Base-by-base conservation (phyloP, 2,329 filamentous ascomycete species). In the Aureobasidium melanogenum region DNA sequence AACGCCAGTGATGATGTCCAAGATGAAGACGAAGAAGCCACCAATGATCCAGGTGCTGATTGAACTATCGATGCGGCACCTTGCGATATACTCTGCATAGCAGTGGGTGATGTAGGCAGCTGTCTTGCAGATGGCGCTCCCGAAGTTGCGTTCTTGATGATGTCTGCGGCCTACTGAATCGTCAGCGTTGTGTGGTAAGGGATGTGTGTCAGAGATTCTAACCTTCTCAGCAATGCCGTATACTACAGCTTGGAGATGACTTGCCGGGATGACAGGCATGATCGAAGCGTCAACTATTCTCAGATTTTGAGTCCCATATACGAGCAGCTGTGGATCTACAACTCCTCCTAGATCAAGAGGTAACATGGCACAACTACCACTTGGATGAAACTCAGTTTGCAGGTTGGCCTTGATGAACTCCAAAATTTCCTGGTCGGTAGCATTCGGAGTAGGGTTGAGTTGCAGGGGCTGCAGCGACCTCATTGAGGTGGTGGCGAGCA, bases 311-410 rank as follows among this genome's bases (percentile, higher is more conserved):
- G 74, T 75, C 4, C 78, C 78, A 62, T 78, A 77, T 0, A 80
- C 78, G 48, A 69, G 66, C 5, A 79, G 67, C 19, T 71, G 66
- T 8, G 75, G 64, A 60, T 79, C 75, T 0, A 82, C 80, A 14
- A 82, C 80, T 2, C 80, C 80, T 0, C 79, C 80, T 2, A 78
- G 71, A 30, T 75, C 74, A 26, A 69, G 67, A 2, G 78, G 78
- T 58, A 78, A 70, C 80, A 82, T 82, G 8, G 77, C 75, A 47
- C 76, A 75, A n/a, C 78, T 82, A 14, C 82, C 79, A 2, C 74
- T 70, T 0, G 78, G 75, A 67, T 84, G 81, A 65, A 78, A 82
- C 52, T 76, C 77, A 0, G 76, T 79, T n/a, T 69, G 70, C 17
- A 75, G 66, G 5, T 63, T 62, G 9, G 58, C 62, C 15, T 66